These are phyloP conservation scores for Vitis cinerea DNA, from an alignment of 164 flowering plant genomes.

Conservation along the genomic window DNA sequence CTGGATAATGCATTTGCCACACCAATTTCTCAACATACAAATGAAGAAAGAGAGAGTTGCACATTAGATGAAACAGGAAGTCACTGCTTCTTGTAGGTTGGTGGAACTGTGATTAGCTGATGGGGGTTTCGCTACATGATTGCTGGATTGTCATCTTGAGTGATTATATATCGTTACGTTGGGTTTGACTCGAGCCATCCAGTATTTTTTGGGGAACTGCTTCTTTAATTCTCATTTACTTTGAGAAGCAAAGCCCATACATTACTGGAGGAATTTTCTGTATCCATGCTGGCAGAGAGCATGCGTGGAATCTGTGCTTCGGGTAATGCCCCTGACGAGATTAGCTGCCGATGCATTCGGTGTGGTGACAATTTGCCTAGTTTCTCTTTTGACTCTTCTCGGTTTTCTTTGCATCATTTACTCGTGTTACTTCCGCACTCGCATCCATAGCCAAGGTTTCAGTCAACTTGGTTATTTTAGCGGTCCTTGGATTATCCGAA, in stretches of 20 bases:
- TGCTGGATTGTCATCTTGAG: conserved; percentile 1
- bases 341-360: conserved; percentile 91
- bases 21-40: too few species aligned
- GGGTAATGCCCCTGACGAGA: conserved; percentile 99
- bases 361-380: conserved; percentile 92
- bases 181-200: conserved; percentile 5
- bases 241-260: conserved; percentile 26
- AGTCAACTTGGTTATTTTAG: conserved; percentile 69
- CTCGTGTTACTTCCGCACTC: conserved; percentile 66
- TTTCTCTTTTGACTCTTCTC: conserved; percentile 53
- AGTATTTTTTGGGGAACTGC: conserved; percentile 14
- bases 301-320: conserved; percentile 91
- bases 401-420: conserved; percentile 80
- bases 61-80: neutral
- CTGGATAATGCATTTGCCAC: too few species aligned
- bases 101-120: too few species aligned
- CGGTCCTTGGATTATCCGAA: conserved; percentile 91
- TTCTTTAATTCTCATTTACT: conserved; percentile 13
- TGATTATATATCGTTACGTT: conserved; percentile 4
- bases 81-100: too few species aligned
- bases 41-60: too few species aligned
- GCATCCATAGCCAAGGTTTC: conserved; percentile 44
- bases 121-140: too few species aligned
- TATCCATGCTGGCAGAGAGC: conserved; percentile 97
- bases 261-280: conserved; percentile 30